A percentile compares a stretch with the other conserved stretches of the same genome.
These are phyloP conservation scores for Tetrastigma voinierianum DNA, from an alignment of 164 flowering plant genomes.

Conservation along the genomic window DNA sequence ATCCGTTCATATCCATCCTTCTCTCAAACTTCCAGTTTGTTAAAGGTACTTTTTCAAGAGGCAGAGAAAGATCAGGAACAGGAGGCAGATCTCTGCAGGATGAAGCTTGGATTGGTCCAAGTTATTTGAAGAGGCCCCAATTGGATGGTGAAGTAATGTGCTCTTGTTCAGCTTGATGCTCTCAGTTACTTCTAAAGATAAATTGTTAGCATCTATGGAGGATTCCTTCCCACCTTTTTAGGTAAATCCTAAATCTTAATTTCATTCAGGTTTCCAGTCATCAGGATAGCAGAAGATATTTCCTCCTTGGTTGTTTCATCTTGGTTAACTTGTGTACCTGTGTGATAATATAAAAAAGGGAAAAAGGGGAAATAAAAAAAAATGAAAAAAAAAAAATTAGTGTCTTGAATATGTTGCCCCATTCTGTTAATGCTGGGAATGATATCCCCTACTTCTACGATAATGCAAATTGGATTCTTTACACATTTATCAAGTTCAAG, in stretches of 20 bases:
- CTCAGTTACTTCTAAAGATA: conserved; percentile 4
- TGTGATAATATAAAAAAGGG: not conserved
- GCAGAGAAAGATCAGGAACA: conserved; percentile 13
- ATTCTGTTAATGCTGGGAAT: not conserved
- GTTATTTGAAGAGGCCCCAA: conserved; percentile 4
- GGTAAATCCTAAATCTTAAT: conserved; percentile 8
- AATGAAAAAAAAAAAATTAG: too few relatives aligned
- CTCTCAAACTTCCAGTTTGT: conserved; percentile 11
- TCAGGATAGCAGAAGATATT: not conserved
- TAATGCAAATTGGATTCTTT: too few relatives aligned
- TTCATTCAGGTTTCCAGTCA: not conserved
- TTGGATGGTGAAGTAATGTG: not conserved
- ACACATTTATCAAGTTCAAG: too few relatives aligned
- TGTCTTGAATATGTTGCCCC: not conserved
- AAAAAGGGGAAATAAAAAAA: too few relatives aligned
- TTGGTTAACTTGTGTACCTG: not conserved
- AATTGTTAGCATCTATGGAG: conserved; percentile 3
- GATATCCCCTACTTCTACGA: too few relatives aligned
- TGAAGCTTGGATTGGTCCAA: conserved; percentile 7
- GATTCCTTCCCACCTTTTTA: conserved; percentile 7
- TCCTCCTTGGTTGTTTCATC: conserved; percentile 1
- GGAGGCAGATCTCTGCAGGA: conserved; percentile 16
- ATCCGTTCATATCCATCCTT: conserved; percentile 43
- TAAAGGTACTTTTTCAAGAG: conserved; percentile 15
- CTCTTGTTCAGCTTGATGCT: conserved; percentile 2